Base-by-base conservation (phyloP, 1,284 basidiomycete species). In the Tilletia caries region DNA sequence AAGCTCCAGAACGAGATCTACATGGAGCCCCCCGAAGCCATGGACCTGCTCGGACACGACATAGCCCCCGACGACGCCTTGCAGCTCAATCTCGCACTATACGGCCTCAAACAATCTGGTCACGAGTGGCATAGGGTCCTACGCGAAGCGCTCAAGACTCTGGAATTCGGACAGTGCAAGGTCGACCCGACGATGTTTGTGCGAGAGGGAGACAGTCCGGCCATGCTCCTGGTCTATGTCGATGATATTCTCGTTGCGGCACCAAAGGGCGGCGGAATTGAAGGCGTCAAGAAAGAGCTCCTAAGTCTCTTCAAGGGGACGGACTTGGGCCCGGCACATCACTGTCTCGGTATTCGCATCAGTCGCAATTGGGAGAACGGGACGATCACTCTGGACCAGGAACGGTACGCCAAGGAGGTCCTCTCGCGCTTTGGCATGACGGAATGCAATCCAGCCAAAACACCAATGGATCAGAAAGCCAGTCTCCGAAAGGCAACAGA, bases 71-170 rank as follows among this genome's bases (percentile, higher is more conserved):
- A 60, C 54, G 54, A 60, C 15, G 54, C 29, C 10, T 10, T 60
- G 13, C 13, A 60, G 54, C 12, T 60, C 20, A 32, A 12, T 18
- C 27, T 60, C 15, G 54, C 54, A 6, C 54, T 60, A 12, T 60
- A 60, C 54, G 54, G 54, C 27, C 54, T 60, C n/a, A 60, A 33
- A 20, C 54, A 29, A 20, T 60, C 27, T 33, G 54, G 54, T 18
- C 54, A 60, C 20, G 54, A 60, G 20, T 60, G 54, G 27, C 54
- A 60, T 60, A 6, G 25, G 20, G 54, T 32, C 12, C 27, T 32
- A 10, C 23, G 54, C 8, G 54, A 60, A 6, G 54, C 54, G 27
- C 29, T 60, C n/a, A 18, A 6, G 13, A 60, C 25, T 10, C 32
- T 60, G 1, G 54, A 32, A 18, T 60, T 60, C 29, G 25, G 10